Percentiles rank a stretch among this genome's conserved stretches.
Evolutionary conservation across 2,329 filamentous ascomycete species (phyloP).

Genomic region (Hortaea sp.): DNA sequence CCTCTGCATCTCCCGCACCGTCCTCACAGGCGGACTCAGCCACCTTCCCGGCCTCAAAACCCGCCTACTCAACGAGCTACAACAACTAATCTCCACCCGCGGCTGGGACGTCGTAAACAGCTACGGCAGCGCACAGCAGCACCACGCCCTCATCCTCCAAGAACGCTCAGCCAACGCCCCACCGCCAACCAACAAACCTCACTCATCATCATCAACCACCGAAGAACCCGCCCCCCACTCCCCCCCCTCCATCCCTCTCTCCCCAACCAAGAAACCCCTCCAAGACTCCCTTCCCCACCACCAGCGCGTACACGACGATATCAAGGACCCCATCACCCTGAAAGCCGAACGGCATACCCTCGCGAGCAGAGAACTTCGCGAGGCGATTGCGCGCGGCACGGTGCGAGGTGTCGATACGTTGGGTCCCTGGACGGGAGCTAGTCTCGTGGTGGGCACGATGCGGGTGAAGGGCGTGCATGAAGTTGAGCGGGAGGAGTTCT

Average conservation of each 20-base stretch:
- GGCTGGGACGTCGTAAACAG: constrained; percentile 73
- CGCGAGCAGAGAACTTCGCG: constrained; percentile 14
- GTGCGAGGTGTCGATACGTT: constrained; percentile 59
- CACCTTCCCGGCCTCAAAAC: constrained; percentile 68
- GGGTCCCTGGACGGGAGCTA: constrained; percentile 66
- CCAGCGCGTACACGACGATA: constrained; percentile 20
- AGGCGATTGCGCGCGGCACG: constrained; percentile 31
- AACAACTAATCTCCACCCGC: constrained; percentile 51
- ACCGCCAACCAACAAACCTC: not conserved
- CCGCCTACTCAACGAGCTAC: constrained; percentile 67
- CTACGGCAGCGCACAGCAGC: constrained; percentile 42
- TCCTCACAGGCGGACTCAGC: constrained; percentile 75
- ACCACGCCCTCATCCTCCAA: constrained; percentile 2
- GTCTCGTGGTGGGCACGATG: constrained; percentile 54
- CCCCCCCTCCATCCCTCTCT: not conserved
- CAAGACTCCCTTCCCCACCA: constrained; percentile 15
- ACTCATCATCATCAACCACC: not conserved
- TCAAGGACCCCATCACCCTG: constrained; percentile 41
- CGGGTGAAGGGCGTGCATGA: constrained; percentile 59
- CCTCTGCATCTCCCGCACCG: constrained; percentile 76
- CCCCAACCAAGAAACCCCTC: constrained; percentile 14
- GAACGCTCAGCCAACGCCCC: constrained; percentile 11
- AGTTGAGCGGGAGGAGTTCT: constrained; percentile 62
- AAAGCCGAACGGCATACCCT: constrained; percentile 40
- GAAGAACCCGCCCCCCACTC: constrained; percentile 1